Conservation (phyloP, 257 asterid species). For the Capsicum pubescens region DNA sequence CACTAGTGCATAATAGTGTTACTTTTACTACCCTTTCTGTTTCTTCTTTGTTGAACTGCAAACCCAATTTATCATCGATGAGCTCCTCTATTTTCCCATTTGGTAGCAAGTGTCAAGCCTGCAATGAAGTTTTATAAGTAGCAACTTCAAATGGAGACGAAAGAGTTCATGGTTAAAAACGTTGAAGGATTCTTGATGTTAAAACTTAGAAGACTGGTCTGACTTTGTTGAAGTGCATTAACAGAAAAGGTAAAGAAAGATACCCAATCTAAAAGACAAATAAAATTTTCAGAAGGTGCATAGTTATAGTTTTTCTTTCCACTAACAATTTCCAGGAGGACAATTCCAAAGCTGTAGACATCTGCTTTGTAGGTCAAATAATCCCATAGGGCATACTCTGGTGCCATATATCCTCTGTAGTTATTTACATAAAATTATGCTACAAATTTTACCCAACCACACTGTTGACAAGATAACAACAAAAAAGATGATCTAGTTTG, state of each 20-base stretch:
- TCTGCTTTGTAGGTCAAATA: slow-evolving; percentile 84
- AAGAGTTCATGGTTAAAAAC: no score
- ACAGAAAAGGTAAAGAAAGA: no score
- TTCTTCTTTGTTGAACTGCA: slow-evolving; percentile 50
- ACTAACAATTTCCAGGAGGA: slow-evolving; percentile 77
- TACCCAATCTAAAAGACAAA: slow-evolving; percentile 49
- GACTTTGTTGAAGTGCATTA: no score
- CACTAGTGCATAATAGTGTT: slow-evolving; percentile 73
- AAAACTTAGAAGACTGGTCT: no score
- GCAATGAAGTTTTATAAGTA: slow-evolving; percentile 25
- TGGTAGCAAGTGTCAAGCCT: slow-evolving; percentile 75
- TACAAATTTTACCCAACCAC: neutral
- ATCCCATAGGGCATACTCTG: slow-evolving; percentile 47
- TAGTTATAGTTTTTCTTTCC: slow-evolving; percentile 79
- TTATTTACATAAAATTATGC: neutral
- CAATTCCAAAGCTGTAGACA: slow-evolving; percentile 87
- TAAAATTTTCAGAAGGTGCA: slow-evolving; percentile 63
- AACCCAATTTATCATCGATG: slow-evolving; percentile 54
- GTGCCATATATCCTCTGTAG: neutral
- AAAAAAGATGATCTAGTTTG: no score
- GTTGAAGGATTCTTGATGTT: no score
- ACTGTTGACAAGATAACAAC: no score
- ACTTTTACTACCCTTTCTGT: slow-evolving; percentile 59
- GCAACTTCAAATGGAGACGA: no score
- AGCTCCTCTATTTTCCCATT: slow-evolving; percentile 58